Conservation (phyloP, 352 stramenopile genomes). For the Pythium brachiatum region DNA sequence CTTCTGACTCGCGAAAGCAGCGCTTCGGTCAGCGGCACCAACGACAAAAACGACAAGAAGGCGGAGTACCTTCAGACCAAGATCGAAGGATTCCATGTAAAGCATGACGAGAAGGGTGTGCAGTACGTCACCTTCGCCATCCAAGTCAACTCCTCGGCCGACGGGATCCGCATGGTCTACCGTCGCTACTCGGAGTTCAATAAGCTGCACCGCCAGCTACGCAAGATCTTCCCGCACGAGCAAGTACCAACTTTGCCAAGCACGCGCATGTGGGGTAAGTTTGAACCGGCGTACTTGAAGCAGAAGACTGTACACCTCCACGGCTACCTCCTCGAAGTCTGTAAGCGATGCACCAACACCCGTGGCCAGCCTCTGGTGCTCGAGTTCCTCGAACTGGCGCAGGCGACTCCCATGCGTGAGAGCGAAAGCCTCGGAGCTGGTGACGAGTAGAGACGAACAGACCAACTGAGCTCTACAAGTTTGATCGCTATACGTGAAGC, state of each 20-base stretch:
- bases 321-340: slow-evolving; percentile 68
- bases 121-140: slow-evolving; percentile 80
- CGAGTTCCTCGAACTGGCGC: slow-evolving; percentile 57
- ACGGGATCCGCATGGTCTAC: slow-evolving; percentile 68
- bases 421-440: slow-evolving; percentile 14
- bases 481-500: neutral
- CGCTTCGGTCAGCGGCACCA: slow-evolving; percentile 5
- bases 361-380: slow-evolving; percentile 57
- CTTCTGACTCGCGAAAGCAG: slow-evolving; percentile 57
- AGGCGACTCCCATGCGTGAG: slow-evolving; percentile 16
- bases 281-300: slow-evolving; percentile 79
- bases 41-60: slow-evolving; percentile 23
- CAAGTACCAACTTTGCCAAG: slow-evolving; percentile 65
- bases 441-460: slow-evolving; percentile 2
- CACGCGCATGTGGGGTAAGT: slow-evolving; percentile 84
- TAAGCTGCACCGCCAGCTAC: slow-evolving; percentile 67
- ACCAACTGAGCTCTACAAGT: neutral
- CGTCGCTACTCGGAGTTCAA: slow-evolving; percentile 79
- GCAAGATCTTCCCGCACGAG: slow-evolving; percentile 76
- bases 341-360: slow-evolving; percentile 72
- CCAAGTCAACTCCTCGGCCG: slow-evolving; percentile 64
- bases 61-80: slow-evolving; percentile 77
- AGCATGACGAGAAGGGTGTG: slow-evolving; percentile 65
- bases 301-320: slow-evolving; percentile 72
- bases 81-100: slow-evolving; percentile 71